Base-by-base conservation (phyloP, 352 stramenopile species). In the Blastocystis sp. region DNA sequence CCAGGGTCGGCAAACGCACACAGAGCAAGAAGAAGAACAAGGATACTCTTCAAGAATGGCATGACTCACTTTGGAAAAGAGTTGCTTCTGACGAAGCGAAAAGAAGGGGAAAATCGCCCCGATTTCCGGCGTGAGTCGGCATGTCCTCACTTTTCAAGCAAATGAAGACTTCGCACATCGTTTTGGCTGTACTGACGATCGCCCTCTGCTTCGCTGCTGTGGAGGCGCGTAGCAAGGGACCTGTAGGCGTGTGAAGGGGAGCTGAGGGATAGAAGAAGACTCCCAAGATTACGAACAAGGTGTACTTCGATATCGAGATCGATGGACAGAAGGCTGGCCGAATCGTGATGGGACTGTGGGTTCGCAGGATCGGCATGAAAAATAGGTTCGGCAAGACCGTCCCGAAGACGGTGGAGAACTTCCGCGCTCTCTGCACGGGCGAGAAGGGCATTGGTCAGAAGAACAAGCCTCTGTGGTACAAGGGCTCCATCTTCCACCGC, bases 401-500 rank as follows among this genome's bases (percentile, higher is more conserved):
- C 54, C 89, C 89, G 24, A 71, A 77, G 40, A 91, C 89, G 45
- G 87, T 57, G 17, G 82, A 90, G 14, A 91, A 91, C 80, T 91
- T 91, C 48, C 57, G 89, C 19, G 60, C 88, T 40, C 89, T 99
- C 10, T 99, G 95, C 93, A 98, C 95, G 70, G 97, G 96, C 79
- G 97, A 98, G 90, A 96, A 95, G 91, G 95, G 96, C 89, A 92
- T 93, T 65, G 91, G 90, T 24, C 91, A 92, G 74, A 94, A 14
- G 7, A 92, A 92, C 21, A 93, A 93, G 45, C 91, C 90, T 28
- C 91, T 99, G 3, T 99, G 99, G 92, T 99, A 99, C 90, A 96
- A 99, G 91, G 96, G 97, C 89, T 91, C 98, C 17, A 94, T 98
- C 77, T 99, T 99, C 90, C 97, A 99, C 91, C 95, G 97, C 69